phyloP scores from a whole-genome alignment of 2,329 filamentous ascomycete species.

The Curvularia lunata region DNA sequence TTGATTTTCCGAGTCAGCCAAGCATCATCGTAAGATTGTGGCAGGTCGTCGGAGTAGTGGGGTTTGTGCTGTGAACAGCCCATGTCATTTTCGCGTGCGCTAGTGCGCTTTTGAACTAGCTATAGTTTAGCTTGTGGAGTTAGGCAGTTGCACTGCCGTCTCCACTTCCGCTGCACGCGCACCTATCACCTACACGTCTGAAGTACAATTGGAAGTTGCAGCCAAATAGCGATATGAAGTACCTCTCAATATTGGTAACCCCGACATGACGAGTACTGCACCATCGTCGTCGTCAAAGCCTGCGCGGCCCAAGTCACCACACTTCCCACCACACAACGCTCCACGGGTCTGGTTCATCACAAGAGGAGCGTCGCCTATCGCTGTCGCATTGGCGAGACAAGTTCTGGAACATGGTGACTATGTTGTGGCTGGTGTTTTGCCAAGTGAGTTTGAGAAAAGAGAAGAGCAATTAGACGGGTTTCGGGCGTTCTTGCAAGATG shows the following conservation, averaged over 20 bases:
- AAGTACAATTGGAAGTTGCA: neutral
- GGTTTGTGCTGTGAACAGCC: conserved; percentile 14
- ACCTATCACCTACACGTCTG: conserved; percentile 2
- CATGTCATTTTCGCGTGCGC: conserved; percentile 24
- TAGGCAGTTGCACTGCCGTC: conserved; percentile 24
- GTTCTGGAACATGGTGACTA: conserved; percentile 91
- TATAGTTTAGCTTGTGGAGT: conserved; percentile 8
- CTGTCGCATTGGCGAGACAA: conserved; percentile 79
- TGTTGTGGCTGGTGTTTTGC: conserved; percentile 82
- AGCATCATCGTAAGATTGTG: conserved; percentile 10
- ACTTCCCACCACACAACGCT: conserved; percentile 66
- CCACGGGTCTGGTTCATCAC: conserved; percentile 95
- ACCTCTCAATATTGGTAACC: neutral
- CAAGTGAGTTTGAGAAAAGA: conserved; percentile 75
- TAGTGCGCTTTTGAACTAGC: conserved; percentile 22
- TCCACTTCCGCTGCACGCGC: conserved; percentile 14
- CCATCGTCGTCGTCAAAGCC: conserved; percentile 39
- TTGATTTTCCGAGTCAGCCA: no score
- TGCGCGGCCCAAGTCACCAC: conserved; percentile 50
- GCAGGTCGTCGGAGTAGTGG: conserved; percentile 12
- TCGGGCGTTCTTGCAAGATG: conserved; percentile 74
- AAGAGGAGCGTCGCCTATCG: conserved; percentile 81
- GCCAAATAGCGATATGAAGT: conserved; percentile 9
- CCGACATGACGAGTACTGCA: conserved; percentile 22
- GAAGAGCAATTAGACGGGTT: conserved; percentile 76